phyloP scores from a whole-genome alignment of 2,329 filamentous ascomycete genomes.

The Xylaria sp. region DNA sequence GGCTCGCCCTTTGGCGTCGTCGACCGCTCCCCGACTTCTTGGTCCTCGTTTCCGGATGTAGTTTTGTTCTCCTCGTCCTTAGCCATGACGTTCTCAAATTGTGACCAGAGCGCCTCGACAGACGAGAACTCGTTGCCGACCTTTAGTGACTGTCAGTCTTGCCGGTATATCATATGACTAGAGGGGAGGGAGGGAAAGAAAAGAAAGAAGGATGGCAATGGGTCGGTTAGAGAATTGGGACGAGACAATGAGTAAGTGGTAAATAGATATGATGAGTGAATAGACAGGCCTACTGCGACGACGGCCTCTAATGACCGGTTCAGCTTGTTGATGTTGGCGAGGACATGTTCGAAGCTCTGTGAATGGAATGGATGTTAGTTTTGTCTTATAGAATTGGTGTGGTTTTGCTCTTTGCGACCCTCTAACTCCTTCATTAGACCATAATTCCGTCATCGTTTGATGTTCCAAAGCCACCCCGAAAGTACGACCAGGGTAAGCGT shows the following conservation, averaged over 20 bases:
- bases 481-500: too few species aligned
- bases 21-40: constrained; percentile 35
- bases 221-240: neutral
- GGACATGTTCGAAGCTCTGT: constrained; percentile 84
- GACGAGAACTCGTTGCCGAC: constrained; percentile 98
- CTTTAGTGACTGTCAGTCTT: constrained; percentile 52
- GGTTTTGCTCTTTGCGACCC: too few species aligned
- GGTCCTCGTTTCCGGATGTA: constrained; percentile 44
- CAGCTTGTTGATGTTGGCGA: constrained; percentile 94
- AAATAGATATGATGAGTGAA: neutral
- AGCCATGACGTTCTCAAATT: constrained; percentile 96
- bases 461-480: too few species aligned
- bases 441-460: too few species aligned
- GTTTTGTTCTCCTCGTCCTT: constrained; percentile 62
- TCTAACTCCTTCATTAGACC: too few species aligned
- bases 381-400: too few species aligned
- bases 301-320: constrained; percentile 93
- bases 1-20: constrained; percentile 33
- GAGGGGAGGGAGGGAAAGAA: neutral
- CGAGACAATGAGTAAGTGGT: neutral
- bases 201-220: neutral
- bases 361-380: neutral
- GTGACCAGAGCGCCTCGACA: constrained; percentile 95
- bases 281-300: constrained; percentile 72
- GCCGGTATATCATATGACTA: too few species aligned